These are phyloP conservation scores for Penicillium sp. DNA, from an alignment of 2,329 filamentous ascomycete genomes.

Conservation along the genomic window DNA sequence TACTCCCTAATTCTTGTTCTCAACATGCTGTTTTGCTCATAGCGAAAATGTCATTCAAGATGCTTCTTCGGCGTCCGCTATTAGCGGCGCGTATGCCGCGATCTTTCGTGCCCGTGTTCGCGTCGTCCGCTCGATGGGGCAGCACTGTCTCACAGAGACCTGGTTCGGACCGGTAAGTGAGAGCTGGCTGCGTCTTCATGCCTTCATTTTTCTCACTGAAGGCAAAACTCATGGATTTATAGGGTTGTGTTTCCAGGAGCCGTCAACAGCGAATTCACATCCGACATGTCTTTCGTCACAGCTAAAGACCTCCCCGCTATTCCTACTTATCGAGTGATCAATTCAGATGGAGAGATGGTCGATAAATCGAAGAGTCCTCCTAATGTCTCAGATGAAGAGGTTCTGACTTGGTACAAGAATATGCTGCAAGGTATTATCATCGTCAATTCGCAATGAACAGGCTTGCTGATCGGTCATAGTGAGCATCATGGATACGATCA, in stretches of 20 bases:
- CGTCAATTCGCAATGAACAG: neutral
- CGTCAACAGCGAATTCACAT: conserved; percentile 88
- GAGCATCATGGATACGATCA: conserved; percentile 91
- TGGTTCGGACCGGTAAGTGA: conserved; percentile 57
- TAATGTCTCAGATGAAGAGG: conserved; percentile 63
- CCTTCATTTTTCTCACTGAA: no score
- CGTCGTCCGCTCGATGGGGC: conserved; percentile 42
- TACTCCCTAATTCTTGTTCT: conserved; percentile 4
- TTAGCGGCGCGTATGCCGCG: conserved; percentile 4
- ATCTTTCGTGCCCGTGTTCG: neutral
- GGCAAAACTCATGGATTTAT: conserved; percentile 4
- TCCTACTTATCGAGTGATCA: conserved; percentile 86
- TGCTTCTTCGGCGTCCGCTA: conserved; percentile 16
- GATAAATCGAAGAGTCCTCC: conserved; percentile 67
- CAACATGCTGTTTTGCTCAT: neutral
- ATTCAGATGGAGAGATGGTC: conserved; percentile 81
- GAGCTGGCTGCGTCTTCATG: neutral
- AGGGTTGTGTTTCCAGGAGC: conserved; percentile 83
- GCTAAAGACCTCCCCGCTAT: conserved; percentile 72
- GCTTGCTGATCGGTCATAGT: conserved; percentile 42
- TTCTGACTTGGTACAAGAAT: conserved; percentile 60
- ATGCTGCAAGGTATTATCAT: conserved; percentile 55
- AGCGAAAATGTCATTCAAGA: conserved; percentile 11
- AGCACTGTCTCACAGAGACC: conserved; percentile 57
- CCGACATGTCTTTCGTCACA: conserved; percentile 70